Percentiles rank a stretch among this genome's conserved stretches.
phyloP scores from a whole-genome alignment of 176 grass and related monocot genomes.

The Rhynchospora breviuscula region DNA sequence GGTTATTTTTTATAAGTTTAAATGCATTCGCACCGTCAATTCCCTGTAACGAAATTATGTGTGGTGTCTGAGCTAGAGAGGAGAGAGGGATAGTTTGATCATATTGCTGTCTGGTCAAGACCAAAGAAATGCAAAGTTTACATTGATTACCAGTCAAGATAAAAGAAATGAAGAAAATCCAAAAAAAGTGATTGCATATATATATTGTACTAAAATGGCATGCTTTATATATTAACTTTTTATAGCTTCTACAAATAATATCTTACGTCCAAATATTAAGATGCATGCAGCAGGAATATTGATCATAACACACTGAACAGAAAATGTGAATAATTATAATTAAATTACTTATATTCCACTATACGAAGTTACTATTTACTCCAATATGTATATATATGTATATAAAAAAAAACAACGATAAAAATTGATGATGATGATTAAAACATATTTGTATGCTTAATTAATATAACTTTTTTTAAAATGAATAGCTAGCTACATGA shows the following conservation, averaged over 20 bases:
- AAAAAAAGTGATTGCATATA: background rate
- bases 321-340: no score
- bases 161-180: background rate
- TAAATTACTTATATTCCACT: no score
- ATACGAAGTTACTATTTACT: no score
- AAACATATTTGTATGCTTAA: background rate
- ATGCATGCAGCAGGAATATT: no score
- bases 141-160: background rate
- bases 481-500: background rate
- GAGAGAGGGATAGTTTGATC: background rate
- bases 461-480: no score
- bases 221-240: no score
- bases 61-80: background rate
- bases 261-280: no score
- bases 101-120: background rate
- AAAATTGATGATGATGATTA: background rate
- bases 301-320: no score
- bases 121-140: background rate
- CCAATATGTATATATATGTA: no score
- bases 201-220: background rate
- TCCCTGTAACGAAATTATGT: background rate
- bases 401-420: no score
- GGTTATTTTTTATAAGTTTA: background rate
- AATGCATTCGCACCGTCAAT: background rate
- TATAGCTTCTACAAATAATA: no score